A percentile compares a stretch with the other conserved stretches of the same genome.
phyloP scores from a whole-genome alignment of 1,284 basidiomycete genomes.

The Moesziomyces globuligerus region DNA sequence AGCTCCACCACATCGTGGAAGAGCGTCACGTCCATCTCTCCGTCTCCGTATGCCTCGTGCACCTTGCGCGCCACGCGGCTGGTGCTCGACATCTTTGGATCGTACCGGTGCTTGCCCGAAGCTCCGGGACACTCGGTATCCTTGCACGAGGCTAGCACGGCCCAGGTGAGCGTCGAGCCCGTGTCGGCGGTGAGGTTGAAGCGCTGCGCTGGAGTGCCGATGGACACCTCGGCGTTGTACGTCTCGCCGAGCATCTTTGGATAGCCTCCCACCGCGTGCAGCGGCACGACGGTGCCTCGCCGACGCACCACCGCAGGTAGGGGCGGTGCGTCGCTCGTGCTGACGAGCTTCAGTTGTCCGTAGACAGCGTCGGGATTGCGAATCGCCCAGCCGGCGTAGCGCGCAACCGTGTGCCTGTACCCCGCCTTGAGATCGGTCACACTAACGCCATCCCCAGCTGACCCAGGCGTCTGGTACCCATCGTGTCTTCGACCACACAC shows the following conservation, averaged over 20 bases:
- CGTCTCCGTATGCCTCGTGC: constrained; percentile 43
- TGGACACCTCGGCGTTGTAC: constrained; percentile 24
- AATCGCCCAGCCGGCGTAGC: constrained; percentile 14
- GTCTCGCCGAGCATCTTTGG: constrained; percentile 39
- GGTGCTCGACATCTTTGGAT: constrained; percentile 12
- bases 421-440: constrained; percentile 14
- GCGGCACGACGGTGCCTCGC: constrained; percentile 13
- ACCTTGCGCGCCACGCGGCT: constrained; percentile 7
- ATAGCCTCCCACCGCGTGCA: constrained; percentile 24
- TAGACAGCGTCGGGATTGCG: constrained; percentile 5
- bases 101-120: constrained; percentile 14
- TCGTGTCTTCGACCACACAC: too few relatives aligned
- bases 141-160: constrained; percentile 15
- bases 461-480: too few relatives aligned
- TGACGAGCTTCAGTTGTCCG: constrained; percentile 6
- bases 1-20: constrained; percentile 22
- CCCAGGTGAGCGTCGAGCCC: constrained; percentile 41
- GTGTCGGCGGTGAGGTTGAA: constrained; percentile 42
- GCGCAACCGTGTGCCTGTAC: constrained; percentile 15
- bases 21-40: constrained; percentile 34
- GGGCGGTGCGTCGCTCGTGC: neutral
- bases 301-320: neutral
- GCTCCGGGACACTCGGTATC: constrained; percentile 22
- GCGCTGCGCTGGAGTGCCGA: constrained; percentile 24
- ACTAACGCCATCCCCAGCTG: constrained; percentile 1